Evolutionary conservation across 768 basidiomycete genomes (phyloP), one percentile per base, ranked within the genome.

Genomic region (Hemileccinum impolitum): DNA sequence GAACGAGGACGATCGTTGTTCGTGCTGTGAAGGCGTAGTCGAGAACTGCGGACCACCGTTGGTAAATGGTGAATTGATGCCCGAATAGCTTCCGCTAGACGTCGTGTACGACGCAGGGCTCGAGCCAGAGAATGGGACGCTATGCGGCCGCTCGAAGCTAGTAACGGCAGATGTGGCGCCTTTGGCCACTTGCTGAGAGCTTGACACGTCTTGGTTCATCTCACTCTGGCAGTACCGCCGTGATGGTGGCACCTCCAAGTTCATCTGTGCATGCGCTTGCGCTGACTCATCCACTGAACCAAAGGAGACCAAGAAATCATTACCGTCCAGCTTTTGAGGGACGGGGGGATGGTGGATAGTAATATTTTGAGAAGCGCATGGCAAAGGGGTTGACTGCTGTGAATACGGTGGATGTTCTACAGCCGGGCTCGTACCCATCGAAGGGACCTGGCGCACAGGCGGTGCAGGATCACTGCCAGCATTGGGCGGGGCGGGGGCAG

Each of bases 31-130:
- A n/a, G 63, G 55, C 9, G 57, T 52, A 12, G 30, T 28, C 10
- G 59, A 31, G 19, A 51, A 59, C 17, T 50, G 53, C 10, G 59
- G 23, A 25, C 58, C 51, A 34, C 56, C 49, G 35, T 35, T 64
- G 2, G 58, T 26, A 43, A 63, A 67, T 40, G 65, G 65, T 19
- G 65, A 62, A 30, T 50, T 55, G 6, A 66, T 51, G 19, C 42
- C 56, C 15, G 63, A 53, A 34, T 62, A 66, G 14, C 55, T 60
- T 7, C 57, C 59, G 25, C 12, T 66, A 14, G 61, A 64, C 8
- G 59, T 48, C 0, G 55, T 50, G 13, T 61, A 64, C 17, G 61
- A 64, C 15, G 51, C 52, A n/a, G 63, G 63, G 31, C 60, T 65
- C 17, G 62, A 57, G 7, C 41, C 52, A 15, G 50, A 7, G 25